Conservation (phyloP, 805 yeast species). For the Wickerhamiella domercqiae region DNA sequence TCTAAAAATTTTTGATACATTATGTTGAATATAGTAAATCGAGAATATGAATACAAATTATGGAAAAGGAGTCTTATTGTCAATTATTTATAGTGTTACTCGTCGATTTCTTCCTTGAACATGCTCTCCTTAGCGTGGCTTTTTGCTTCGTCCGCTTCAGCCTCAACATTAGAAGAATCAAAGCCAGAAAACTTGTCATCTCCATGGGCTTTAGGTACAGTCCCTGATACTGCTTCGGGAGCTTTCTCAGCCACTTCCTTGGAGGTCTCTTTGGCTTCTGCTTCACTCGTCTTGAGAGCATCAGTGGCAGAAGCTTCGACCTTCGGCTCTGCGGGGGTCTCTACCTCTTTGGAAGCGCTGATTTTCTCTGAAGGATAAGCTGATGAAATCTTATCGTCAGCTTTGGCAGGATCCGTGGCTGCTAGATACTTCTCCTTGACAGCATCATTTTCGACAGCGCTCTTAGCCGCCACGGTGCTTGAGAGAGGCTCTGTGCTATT, state of each 20-base stretch:
- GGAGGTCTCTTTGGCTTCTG: constrained; percentile 2
- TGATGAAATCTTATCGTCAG: background rate
- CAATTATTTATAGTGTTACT: too few relatives aligned
- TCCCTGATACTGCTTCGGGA: constrained; percentile 3
- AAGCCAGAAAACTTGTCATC: constrained; percentile 14
- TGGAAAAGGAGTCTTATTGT: background rate
- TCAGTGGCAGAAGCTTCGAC: background rate
- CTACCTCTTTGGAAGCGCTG: too few relatives aligned
- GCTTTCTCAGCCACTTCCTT: constrained; percentile 6
- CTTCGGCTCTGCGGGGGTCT: too few relatives aligned
- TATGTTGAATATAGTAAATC: background rate
- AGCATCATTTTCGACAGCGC: constrained; percentile 1
- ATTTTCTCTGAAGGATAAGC: too few relatives aligned
- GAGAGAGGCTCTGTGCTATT: background rate
- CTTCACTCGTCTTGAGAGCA: constrained; percentile 1
- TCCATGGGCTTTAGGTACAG: too few relatives aligned
- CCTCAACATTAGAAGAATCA: constrained; percentile 18
- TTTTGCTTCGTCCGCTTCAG: too few relatives aligned
- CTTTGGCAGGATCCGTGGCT: constrained; percentile 1
- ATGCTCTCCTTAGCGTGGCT: constrained; percentile 13
- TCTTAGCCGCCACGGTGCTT: constrained; percentile 8
- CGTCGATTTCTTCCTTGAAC: constrained; percentile 17
- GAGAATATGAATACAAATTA: background rate
- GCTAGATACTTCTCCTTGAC: background rate
- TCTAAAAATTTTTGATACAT: too few relatives aligned